These are phyloP conservation scores for Pistacia vera DNA, from an alignment of 345 rosid genomes.

Conservation along the genomic window DNA sequence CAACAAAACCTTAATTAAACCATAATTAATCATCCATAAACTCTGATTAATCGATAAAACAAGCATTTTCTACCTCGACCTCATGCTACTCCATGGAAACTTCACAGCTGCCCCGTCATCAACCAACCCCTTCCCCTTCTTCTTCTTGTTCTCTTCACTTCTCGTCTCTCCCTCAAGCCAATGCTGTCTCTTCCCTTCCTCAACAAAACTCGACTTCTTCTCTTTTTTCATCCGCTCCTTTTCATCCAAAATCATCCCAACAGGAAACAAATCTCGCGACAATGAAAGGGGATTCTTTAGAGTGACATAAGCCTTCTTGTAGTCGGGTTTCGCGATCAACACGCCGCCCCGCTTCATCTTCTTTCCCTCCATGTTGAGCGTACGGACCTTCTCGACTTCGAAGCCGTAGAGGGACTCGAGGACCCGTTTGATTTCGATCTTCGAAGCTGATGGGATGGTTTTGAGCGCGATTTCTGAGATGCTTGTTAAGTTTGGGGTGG, in stretches of 20 bases:
- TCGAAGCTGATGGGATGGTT: slow-evolving; percentile 85
- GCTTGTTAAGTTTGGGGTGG: slow-evolving; percentile 49
- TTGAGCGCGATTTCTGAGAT: slow-evolving; percentile 75
- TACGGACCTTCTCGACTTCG: slow-evolving; percentile 79
- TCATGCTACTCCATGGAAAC: slow-evolving; percentile 88
- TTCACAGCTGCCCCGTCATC: slow-evolving; percentile 31
- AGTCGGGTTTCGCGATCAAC: slow-evolving; percentile 76
- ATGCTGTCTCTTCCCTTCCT: slow-evolving; percentile 57
- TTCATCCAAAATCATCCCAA: slow-evolving; percentile 60
- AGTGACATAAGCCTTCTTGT: slow-evolving; percentile 90
- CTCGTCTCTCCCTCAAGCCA: slow-evolving; percentile 73
- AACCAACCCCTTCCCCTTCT: slow-evolving; percentile 12
- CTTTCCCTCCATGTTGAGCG: slow-evolving; percentile 96
- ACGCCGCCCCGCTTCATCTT: slow-evolving; percentile 87
- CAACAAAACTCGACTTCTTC: slow-evolving; percentile 63
- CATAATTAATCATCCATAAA: not conserved
- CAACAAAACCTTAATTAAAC: not conserved
- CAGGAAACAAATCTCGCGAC: slow-evolving; percentile 66
- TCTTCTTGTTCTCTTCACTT: slow-evolving; percentile 19
- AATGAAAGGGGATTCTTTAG: slow-evolving; percentile 62
- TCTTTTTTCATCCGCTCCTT: slow-evolving; percentile 55
- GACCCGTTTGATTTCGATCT: slow-evolving; percentile 96
- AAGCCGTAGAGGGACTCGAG: slow-evolving; percentile 90
- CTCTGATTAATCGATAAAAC: slow-evolving; percentile 1
- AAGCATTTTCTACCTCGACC: slow-evolving; percentile 34